Base-by-base conservation (phyloP, 2,329 filamentous ascomycete genomes). In the Aspergillus eucalypticola region DNA sequence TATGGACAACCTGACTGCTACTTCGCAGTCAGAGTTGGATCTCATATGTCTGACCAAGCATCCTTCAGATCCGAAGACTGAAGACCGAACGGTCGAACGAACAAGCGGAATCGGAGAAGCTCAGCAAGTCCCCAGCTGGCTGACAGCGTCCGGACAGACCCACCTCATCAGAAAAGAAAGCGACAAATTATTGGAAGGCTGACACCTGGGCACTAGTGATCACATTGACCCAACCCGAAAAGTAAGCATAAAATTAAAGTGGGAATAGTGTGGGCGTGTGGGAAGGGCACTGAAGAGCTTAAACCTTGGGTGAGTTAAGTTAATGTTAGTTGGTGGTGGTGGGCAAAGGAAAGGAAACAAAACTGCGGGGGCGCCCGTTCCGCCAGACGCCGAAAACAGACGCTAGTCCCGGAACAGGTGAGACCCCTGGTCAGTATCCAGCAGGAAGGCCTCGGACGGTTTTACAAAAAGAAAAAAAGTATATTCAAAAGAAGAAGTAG, bases 221-320 rank as follows among this genome's bases (percentile, higher is more conserved):
- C 32, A 35, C 32, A 13, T 35, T 35, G 32, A 35, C 32, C 32
- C 11, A 21, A 44, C 41, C 21, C 19, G 23, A 19, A 41, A 41
- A 51, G n/a, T 42, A 25, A 57, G 38, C 44, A 52, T 21, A 32
- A 54, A 54, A 44, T 19, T 42, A 54, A 54, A 27, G 23, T 50
- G 46, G 44, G 44, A 49, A 49, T 13, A 23, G 21, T 27, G 23
- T 23, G 23, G 13, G 44, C 15, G 25, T 17, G 15, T 49, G 23
- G 44, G 13, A 49, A 49, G 44, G 44, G 23, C n/a, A 35, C 32
- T 35, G 32, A 35, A n/a, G 23, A 49, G 23, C 44, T 27, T 49
- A 49, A 42, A 49, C 44, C 44, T 49, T 49, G 44, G 44, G n/a
- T n/a, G 10, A 42, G 39, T 42, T 19, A 19, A 19, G 39, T 42